Conservation (phyloP, 2,329 filamentous ascomycete species). For the Talaromyces verruculosus region DNA sequence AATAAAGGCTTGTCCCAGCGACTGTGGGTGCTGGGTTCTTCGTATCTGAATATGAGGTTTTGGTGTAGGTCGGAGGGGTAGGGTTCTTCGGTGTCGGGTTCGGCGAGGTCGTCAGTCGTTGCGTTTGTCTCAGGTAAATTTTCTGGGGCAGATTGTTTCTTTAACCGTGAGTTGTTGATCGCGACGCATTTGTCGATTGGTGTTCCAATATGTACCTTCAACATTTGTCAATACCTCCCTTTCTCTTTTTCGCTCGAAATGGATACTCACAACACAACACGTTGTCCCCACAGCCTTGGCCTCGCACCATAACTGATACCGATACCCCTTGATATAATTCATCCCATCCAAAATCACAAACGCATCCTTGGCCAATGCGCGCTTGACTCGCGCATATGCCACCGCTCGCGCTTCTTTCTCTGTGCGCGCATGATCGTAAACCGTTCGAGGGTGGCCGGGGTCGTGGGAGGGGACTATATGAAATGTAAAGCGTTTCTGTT, state of each 20-base stretch:
- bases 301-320: slow-evolving; percentile 67
- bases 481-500: slow-evolving; percentile 48
- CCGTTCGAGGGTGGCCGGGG: slow-evolving; percentile 47
- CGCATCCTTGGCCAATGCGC: slow-evolving; percentile 56
- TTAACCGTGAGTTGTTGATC: slow-evolving; percentile 50
- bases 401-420: slow-evolving; percentile 66
- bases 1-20: slow-evolving; percentile 67
- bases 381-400: slow-evolving; percentile 62
- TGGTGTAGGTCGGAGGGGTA: slow-evolving; percentile 60
- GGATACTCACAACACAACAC: slow-evolving; percentile 57
- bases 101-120: slow-evolving; percentile 19
- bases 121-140: slow-evolving; percentile 14
- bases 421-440: slow-evolving; percentile 57
- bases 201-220: slow-evolving; percentile 58
- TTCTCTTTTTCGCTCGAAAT: neutral
- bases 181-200: slow-evolving; percentile 56
- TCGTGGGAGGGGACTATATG: slow-evolving; percentile 44
- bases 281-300: slow-evolving; percentile 63
- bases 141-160: slow-evolving; percentile 14
- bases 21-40: slow-evolving; percentile 66
- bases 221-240: neutral
- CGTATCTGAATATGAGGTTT: slow-evolving; percentile 65
- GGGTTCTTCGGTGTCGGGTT: slow-evolving; percentile 32
- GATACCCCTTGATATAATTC: slow-evolving; percentile 69
- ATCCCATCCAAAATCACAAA: slow-evolving; percentile 64